Evolutionary conservation across 495 filamentous ascomycete genomes (phyloP).

Genomic region (Neurospora sp.): DNA sequence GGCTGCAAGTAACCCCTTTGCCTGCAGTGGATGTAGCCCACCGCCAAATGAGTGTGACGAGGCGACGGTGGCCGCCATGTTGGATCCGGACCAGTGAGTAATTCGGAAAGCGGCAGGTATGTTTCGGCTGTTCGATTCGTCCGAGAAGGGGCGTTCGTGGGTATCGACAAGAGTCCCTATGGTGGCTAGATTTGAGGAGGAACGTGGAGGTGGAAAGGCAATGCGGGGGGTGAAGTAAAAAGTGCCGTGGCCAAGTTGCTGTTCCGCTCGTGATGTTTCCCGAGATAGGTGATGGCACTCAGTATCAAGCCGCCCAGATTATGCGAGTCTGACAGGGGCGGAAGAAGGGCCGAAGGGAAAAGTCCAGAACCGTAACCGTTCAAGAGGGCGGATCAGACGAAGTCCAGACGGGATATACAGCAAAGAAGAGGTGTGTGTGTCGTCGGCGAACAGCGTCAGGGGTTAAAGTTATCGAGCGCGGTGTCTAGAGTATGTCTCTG

Average conservation of each 20-base stretch:
- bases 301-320: not conserved
- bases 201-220: not conserved
- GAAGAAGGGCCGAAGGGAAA: not conserved
- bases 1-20: conserved; percentile 11
- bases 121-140: not conserved
- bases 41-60: conserved; percentile 16
- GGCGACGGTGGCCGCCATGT: conserved; percentile 25
- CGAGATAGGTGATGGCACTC: not conserved
- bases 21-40: conserved; percentile 23
- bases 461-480: not conserved
- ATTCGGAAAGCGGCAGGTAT: not conserved
- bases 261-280: not conserved
- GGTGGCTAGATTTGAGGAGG: not conserved
- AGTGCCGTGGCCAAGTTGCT: not conserved
- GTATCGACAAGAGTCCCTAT: not conserved
- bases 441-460: not conserved
- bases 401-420: not conserved
- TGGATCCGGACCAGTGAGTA: not conserved
- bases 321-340: not conserved
- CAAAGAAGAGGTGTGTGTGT: not conserved
- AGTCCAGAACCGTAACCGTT: not conserved
- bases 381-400: not conserved
- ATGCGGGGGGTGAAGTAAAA: not conserved
- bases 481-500: not conserved
- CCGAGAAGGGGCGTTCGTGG: not conserved